Evolutionary conservation across 768 basidiomycete genomes (phyloP).

Genomic region (Lactifluus pinguis): DNA sequence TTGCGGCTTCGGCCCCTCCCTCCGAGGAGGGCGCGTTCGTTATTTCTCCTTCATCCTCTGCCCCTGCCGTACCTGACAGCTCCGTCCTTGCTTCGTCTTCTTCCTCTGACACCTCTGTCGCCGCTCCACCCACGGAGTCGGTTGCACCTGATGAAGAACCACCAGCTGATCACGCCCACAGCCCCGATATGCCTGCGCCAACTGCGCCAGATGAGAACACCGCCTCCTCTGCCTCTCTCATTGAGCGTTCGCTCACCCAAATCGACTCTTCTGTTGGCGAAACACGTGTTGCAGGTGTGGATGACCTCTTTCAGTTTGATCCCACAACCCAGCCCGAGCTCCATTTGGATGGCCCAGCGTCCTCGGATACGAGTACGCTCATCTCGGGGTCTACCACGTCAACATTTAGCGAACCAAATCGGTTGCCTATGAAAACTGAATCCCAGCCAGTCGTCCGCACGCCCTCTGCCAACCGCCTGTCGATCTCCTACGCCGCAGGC

Average conservation of each 20-base stretch:
- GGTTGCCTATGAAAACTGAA: conserved; percentile 24
- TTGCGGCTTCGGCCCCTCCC: conserved; percentile 9
- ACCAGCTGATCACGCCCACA: conserved; percentile 18
- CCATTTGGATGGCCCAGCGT: conserved; percentile 13
- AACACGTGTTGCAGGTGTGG: conserved; percentile 1
- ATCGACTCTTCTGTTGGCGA: neutral
- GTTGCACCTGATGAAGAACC: conserved; percentile 16
- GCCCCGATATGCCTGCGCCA: conserved; percentile 16
- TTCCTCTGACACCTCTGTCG: conserved; percentile 17
- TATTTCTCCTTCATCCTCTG: conserved; percentile 18
- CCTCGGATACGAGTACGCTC: conserved; percentile 17
- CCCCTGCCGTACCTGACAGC: conserved; percentile 13
- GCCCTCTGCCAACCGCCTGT: conserved; percentile 79
- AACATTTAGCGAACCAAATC: conserved; percentile 13
- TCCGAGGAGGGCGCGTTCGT: conserved; percentile 12
- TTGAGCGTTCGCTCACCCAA: conserved; percentile 13
- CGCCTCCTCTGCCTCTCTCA: conserved; percentile 8
- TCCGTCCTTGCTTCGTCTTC: conserved; percentile 17
- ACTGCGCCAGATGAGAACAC: conserved; percentile 15
- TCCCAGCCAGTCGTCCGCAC: conserved; percentile 27
- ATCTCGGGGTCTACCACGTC: conserved; percentile 13
- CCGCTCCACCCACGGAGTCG: conserved; percentile 18
- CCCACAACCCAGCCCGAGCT: conserved; percentile 15
- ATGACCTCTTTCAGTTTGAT: conserved; percentile 11
- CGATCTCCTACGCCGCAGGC: conserved; percentile 90